These are phyloP conservation scores for Rusavskia elegans DNA, from an alignment of 495 filamentous ascomycete genomes.

Conservation along the genomic window DNA sequence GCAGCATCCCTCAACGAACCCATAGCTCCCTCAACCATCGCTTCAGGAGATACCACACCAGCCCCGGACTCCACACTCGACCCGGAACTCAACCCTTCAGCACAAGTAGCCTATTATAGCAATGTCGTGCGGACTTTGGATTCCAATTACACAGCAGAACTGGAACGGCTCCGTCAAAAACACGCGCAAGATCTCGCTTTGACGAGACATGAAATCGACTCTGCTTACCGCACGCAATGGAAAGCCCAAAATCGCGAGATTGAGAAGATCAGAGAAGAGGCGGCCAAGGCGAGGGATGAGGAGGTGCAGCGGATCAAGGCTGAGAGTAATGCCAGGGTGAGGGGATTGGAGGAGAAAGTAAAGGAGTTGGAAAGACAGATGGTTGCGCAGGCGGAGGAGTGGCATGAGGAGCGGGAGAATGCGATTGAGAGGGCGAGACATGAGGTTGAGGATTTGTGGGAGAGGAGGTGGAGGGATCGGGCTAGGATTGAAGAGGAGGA, in stretches of 20 bases:
- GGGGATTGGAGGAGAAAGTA: background rate
- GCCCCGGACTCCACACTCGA: constrained; percentile 13
- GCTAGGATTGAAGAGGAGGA: constrained; percentile 7
- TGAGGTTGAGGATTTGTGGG: constrained; percentile 19
- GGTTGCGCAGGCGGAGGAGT: background rate
- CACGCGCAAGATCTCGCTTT: constrained; percentile 13
- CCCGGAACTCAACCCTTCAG: constrained; percentile 13
- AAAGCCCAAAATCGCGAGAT: constrained; percentile 10
- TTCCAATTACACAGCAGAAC: background rate
- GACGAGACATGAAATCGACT: constrained; percentile 12
- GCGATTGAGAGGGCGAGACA: constrained; percentile 13
- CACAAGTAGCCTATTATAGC: background rate
- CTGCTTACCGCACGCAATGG: constrained; percentile 13
- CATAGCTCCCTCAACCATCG: background rate
- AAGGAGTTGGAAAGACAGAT: background rate
- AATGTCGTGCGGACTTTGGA: constrained; percentile 4
- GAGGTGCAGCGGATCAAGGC: constrained; percentile 7
- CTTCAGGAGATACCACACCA: background rate
- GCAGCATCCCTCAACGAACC: background rate
- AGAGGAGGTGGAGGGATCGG: constrained; percentile 17
- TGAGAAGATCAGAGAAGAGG: constrained; percentile 9
- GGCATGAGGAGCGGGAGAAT: background rate
- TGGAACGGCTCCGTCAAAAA: background rate
- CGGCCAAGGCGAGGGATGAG: constrained; percentile 4
- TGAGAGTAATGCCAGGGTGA: constrained; percentile 2